These are phyloP conservation scores for Fragaria nilgerrensis DNA, from an alignment of 306 rosid species.

Conservation along the genomic window DNA sequence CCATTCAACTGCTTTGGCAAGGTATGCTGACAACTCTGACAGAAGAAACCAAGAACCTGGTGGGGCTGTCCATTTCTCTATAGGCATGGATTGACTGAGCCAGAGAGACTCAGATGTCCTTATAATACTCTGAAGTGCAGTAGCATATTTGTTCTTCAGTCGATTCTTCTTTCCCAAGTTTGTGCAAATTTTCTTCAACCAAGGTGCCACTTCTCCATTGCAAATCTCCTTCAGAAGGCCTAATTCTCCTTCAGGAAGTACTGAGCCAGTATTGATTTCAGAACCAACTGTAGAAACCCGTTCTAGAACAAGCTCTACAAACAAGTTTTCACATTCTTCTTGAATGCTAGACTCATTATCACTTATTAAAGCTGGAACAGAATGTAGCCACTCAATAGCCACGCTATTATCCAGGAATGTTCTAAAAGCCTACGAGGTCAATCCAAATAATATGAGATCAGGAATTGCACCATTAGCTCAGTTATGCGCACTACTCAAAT, in stretches of 20 bases:
- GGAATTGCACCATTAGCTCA: not conserved
- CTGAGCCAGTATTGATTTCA: slow-evolving; percentile 44
- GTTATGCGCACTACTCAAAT: not conserved
- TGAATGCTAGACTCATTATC: slow-evolving; percentile 92
- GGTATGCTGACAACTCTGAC: slow-evolving; percentile 82
- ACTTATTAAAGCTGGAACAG: slow-evolving; percentile 73
- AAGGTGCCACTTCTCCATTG: slow-evolving; percentile 74
- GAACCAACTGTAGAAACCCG: slow-evolving; percentile 55
- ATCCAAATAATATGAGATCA: slow-evolving; percentile 12
- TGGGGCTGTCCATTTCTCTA: slow-evolving; percentile 92
- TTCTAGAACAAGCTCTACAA: slow-evolving; percentile 79
- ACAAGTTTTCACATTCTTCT: slow-evolving; percentile 89
- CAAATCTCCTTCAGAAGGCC: slow-evolving; percentile 65
- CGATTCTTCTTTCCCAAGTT: slow-evolving; percentile 77
- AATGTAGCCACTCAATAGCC: slow-evolving; percentile 80
- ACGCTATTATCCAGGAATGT: slow-evolving; percentile 64
- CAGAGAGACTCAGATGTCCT: slow-evolving; percentile 74
- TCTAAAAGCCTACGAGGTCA: slow-evolving; percentile 63
- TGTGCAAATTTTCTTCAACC: slow-evolving; percentile 91
- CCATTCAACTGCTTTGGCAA: slow-evolving; percentile 82
- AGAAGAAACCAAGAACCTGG: slow-evolving; percentile 93
- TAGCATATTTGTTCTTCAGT: slow-evolving; percentile 49
- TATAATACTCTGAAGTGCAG: slow-evolving; percentile 73
- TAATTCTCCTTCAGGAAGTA: slow-evolving; percentile 52
- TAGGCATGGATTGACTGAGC: slow-evolving; percentile 63